Percentiles rank a stretch among this genome's conserved stretches.
Conservation (phyloP, 2,329 filamentous ascomycete genomes). For the Capronia epimyces region DNA sequence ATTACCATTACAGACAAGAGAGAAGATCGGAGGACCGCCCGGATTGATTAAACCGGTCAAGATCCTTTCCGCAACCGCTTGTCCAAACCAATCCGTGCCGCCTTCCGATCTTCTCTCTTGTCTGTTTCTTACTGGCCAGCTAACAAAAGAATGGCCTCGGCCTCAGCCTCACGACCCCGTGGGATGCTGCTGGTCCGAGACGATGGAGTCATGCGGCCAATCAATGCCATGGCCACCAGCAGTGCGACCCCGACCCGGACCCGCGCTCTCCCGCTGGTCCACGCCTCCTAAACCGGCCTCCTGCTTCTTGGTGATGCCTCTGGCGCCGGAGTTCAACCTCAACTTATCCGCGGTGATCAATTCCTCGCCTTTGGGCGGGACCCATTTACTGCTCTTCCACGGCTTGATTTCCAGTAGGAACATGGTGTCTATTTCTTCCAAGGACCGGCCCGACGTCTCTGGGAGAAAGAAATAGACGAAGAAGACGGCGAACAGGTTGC, state of each 20-base stretch:
- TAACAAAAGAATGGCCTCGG: slow-evolving; percentile 18
- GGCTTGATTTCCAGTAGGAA: slow-evolving; percentile 62
- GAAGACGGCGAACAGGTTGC: slow-evolving; percentile 58
- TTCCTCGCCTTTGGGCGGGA: slow-evolving; percentile 30
- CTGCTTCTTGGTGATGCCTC: slow-evolving; percentile 16
- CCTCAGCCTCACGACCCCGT: slow-evolving; percentile 13
- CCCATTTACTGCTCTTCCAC: slow-evolving; percentile 54
- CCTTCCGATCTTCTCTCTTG: background rate
- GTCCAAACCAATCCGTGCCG: too few relatives aligned
- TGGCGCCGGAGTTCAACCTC: slow-evolving; percentile 26
- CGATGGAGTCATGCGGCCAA: slow-evolving; percentile 11
- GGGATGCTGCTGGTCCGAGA: slow-evolving; percentile 8
- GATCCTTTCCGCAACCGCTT: too few relatives aligned
- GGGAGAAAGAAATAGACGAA: slow-evolving; percentile 67
- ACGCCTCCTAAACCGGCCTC: slow-evolving; percentile 7
- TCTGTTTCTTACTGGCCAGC: background rate
- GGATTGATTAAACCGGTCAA: too few relatives aligned
- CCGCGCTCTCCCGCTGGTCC: slow-evolving; percentile 10
- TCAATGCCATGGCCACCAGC: background rate
- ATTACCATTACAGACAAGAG: too few relatives aligned
- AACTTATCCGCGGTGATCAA: slow-evolving; percentile 27
- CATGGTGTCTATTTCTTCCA: slow-evolving; percentile 77
- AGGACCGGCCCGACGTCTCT: slow-evolving; percentile 60
- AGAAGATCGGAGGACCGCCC: too few relatives aligned
- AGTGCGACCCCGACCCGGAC: background rate